phyloP scores from a whole-genome alignment of 179 eudicot genomes.

The Spergularia azorica region DNA sequence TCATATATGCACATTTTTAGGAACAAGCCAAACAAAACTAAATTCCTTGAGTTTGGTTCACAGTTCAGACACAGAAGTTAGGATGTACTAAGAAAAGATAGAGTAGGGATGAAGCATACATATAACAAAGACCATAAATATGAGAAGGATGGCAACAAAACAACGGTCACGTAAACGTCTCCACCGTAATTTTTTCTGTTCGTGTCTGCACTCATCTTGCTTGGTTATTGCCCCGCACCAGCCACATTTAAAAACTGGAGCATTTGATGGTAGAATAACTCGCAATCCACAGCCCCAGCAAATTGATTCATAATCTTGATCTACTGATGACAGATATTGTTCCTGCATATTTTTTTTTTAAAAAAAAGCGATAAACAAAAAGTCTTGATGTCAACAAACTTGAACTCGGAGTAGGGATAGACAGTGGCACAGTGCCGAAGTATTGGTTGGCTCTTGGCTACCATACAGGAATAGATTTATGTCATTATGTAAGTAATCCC shows the following conservation, averaged over 20 bases:
- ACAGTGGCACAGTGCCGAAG: not conserved
- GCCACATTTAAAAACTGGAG: slow-evolving; percentile 84
- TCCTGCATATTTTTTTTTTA: slow-evolving; percentile 46
- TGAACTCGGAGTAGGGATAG: not conserved
- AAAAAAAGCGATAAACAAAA: slow-evolving; percentile 10
- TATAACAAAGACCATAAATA: slow-evolving; percentile 75
- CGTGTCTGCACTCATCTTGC: slow-evolving; percentile 46
- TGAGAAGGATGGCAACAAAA: slow-evolving; percentile 63
- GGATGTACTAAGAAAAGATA: not conserved
- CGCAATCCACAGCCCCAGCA: slow-evolving; percentile 99
- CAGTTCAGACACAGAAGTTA: not conserved
- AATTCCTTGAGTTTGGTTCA: not conserved
- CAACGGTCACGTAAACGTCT: slow-evolving; percentile 74
- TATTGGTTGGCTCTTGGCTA: not conserved
- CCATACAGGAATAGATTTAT: not conserved
- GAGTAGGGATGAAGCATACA: slow-evolving; percentile 46
- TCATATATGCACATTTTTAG: not conserved
- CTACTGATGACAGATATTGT: slow-evolving; percentile 30
- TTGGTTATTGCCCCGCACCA: slow-evolving; percentile 99
- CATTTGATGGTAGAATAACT: slow-evolving; percentile 75
- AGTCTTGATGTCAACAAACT: not conserved
- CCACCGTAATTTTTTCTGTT: slow-evolving; percentile 57
- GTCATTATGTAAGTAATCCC: not conserved
- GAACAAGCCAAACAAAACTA: not conserved
- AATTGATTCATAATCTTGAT: slow-evolving; percentile 60